Evolutionary conservation across 192 early-diverging fungal species (phyloP), one percentile per base, ranked within the genome.

Genomic region (Rhizophagus sp.): DNA sequence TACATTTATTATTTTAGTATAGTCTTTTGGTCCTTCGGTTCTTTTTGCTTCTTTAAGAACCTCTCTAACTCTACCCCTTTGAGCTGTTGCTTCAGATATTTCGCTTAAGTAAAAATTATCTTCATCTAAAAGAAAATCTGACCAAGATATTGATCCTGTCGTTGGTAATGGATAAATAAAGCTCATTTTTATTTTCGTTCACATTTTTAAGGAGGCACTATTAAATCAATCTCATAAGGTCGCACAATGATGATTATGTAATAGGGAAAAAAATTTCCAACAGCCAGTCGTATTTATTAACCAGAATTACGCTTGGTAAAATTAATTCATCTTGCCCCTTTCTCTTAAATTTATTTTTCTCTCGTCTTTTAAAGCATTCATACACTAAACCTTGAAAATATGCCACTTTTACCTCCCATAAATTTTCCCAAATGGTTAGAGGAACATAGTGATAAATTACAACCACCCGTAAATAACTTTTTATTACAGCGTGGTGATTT

Each of bases 401-500:
- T 79, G 77, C 67, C 77, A 86, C 82, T 97, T 71, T 86, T 90
- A 47, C 84, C 90, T 49, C 94, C 97, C 52, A 91, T 99, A 78
- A 97, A 99, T 89, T 96, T 99, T 76, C 85, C 88, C 25, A 87
- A 90, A 83, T 99, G 97, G 97, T 85, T 99, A 5, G 86, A 86
- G 36, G 91, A 93, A 62, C 93, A 97, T 88, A 73, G 80, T 57
- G 90, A 97, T 84, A 89, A 91, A 62, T 89, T 99, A 71, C 86
- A 95, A 82, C 98, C 98, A 49, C 98, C 98, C 1, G 96, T 99
- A 68, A 94, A 94, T 88, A 99, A 99, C 88, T 95, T 89, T 81
- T 87, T 99, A 39, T 93, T 92, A 78, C 91, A 93, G 62, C 90
- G 92, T 30, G 80, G 86, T 2, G 96, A 97, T 84, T 97, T 93